These are phyloP conservation scores for Afroboletus lepidellus DNA, from an alignment of 1,284 basidiomycete species.

Conservation along the genomic window DNA sequence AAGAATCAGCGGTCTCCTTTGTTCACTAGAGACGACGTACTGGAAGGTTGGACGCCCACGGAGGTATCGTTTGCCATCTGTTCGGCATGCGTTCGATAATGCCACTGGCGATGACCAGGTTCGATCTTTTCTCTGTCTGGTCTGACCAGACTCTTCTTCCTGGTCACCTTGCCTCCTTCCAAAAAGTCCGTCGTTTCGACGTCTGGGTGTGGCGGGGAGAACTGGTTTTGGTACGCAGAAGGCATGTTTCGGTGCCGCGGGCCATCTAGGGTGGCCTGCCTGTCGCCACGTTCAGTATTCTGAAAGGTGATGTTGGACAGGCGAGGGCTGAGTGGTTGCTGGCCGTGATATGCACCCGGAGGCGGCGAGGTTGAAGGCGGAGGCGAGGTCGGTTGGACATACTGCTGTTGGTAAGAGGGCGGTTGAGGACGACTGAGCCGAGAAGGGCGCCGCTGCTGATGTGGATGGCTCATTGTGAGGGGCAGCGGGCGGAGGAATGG, in stretches of 20 bases:
- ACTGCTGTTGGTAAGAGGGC: conserved; percentile 32
- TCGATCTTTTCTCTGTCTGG: conserved; percentile 98
- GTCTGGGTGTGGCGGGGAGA: conserved; percentile 46
- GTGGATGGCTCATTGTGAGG: conserved; percentile 41
- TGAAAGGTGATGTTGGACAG: conserved; percentile 61
- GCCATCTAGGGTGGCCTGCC: conserved; percentile 52
- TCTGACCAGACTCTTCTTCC: conserved; percentile 92
- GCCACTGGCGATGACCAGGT: conserved; percentile 91
- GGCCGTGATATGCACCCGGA: conserved; percentile 31
- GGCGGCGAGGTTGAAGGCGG: conserved; percentile 20
- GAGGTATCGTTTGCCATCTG: conserved; percentile 71
- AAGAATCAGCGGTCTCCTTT: conserved; percentile 9
- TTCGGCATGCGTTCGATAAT: conserved; percentile 90
- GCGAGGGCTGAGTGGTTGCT: conserved; percentile 21
- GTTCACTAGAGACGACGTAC: conserved; percentile 47
- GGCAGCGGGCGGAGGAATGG: neutral
- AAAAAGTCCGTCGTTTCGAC: conserved; percentile 47
- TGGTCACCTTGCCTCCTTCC: conserved; percentile 44
- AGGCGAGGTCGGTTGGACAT: conserved; percentile 15
- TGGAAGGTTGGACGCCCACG: conserved; percentile 75
- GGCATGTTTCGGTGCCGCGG: conserved; percentile 47
- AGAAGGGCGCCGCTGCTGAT: conserved; percentile 45
- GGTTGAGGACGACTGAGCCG: conserved; percentile 45
- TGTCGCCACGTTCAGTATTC: conserved; percentile 63
- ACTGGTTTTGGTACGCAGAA: conserved; percentile 56